Conservation (phyloP, 2,329 filamentous ascomycete genomes). For the Tympanopsis confertula region DNA sequence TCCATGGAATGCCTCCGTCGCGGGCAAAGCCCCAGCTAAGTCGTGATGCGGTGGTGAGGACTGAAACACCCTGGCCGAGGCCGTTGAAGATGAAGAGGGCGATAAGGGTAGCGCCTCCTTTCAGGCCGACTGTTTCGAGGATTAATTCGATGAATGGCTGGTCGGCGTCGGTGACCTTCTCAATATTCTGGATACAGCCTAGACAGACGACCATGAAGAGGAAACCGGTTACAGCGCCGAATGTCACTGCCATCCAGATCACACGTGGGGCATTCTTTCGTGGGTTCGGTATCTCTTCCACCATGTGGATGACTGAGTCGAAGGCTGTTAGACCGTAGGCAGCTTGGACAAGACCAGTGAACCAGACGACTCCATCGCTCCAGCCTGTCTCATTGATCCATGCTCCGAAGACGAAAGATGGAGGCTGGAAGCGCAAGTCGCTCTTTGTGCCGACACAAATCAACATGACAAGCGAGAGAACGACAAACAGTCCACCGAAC, state of each 20-base stretch:
- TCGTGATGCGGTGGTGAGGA: slow-evolving; percentile 37
- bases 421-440: slow-evolving; percentile 31
- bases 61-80: slow-evolving; percentile 36
- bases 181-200: slow-evolving; percentile 34
- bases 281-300: slow-evolving; percentile 41
- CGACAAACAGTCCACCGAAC: slow-evolving; percentile 38
- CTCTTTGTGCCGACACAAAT: slow-evolving; percentile 34
- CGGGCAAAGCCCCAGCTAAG: slow-evolving; percentile 42
- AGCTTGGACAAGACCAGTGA: slow-evolving; percentile 41
- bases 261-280: slow-evolving; percentile 35
- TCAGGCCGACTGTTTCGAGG: slow-evolving; percentile 22
- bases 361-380: slow-evolving; percentile 43
- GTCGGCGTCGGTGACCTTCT: slow-evolving; percentile 25
- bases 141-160: slow-evolving; percentile 37
- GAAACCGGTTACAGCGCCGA: slow-evolving; percentile 34
- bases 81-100: slow-evolving; percentile 43
- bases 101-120: slow-evolving; percentile 30
- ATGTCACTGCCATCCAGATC: slow-evolving; percentile 37
- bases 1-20: slow-evolving; percentile 33
- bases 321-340: slow-evolving; percentile 45
- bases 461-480: slow-evolving; percentile 35
- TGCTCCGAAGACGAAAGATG: slow-evolving; percentile 36
- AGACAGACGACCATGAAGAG: slow-evolving; percentile 39
- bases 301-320: slow-evolving; percentile 46
- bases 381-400: slow-evolving; percentile 41